Base-by-base conservation (phyloP, 1,139 yeast species). In the Geotrichum restrictum region DNA sequence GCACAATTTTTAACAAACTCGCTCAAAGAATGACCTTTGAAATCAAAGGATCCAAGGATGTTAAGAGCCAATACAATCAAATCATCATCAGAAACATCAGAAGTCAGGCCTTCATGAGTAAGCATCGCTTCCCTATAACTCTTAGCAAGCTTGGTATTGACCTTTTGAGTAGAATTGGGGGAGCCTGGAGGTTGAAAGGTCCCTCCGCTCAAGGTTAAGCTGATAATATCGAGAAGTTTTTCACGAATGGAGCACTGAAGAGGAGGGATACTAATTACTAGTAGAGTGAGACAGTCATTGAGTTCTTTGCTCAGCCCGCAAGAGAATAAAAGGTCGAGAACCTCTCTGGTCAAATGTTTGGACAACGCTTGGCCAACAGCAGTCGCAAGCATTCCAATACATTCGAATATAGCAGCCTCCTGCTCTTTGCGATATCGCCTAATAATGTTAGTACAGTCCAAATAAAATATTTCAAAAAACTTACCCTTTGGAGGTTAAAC, bases 341-440 rank as follows among this genome's bases (percentile, higher is more conserved):
- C 79, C 62, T 88, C 95, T 58, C 85, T 77, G 59, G 89, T 93
- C 57, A 93, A 73, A 64, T 88, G 93, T 64, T 91, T 91, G 0
- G 97, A 86, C 51, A 93, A 74, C 0, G 96, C 95, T n/a, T 96
- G 95, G 0, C 97, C 98, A 13, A 91, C 89, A 0, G 98, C 95
- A 21, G 79, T 78, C 0, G 96, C 91, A 47, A 93, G 72, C 70
- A 88, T 86, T 0, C 95, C 88, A 49, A 93, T 78, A 66, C 98
- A 93, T 61, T 86, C 89, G 62, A 91, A 93, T 21, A 93, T 82
- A 0, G 96, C 91, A 0, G 89, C 85, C 60, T 88, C 96, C 42
- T 87, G 83, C 49, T 85, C 93, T 62, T 81, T 84, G 58, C 85
- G 76, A 33, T 74, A 73, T 49, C 82, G 82, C 43, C 63, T 60